A percentile compares a stretch with the other conserved stretches of the same genome.
phyloP scores from a whole-genome alignment of 768 basidiomycete genomes.

The Pleurotus ostreatus region DNA sequence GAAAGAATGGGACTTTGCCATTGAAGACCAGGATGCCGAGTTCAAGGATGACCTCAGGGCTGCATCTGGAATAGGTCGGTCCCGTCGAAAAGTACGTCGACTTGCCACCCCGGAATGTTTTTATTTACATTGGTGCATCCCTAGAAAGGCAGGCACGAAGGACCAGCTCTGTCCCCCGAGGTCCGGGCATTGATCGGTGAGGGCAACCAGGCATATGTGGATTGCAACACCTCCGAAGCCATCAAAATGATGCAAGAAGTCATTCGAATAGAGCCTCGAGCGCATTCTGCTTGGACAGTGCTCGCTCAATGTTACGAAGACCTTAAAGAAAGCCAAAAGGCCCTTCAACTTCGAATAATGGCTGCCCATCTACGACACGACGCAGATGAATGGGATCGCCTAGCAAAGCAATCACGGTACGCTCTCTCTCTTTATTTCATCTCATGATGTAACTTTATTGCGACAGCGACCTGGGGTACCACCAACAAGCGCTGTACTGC shows the following conservation, averaged over 20 bases:
- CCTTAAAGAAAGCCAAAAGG: slow-evolving; percentile 60
- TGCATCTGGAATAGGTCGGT: slow-evolving; percentile 67
- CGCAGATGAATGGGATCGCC: slow-evolving; percentile 81
- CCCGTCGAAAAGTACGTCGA: slow-evolving; percentile 39
- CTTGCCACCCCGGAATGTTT: background rate
- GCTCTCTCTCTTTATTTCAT: background rate
- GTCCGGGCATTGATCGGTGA: slow-evolving; percentile 75
- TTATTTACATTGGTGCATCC: slow-evolving; percentile 13
- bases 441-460: background rate
- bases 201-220: slow-evolving; percentile 84
- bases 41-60: slow-evolving; percentile 72
- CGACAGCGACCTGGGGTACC: slow-evolving; percentile 59
- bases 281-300: slow-evolving; percentile 81
- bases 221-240: slow-evolving; percentile 60
- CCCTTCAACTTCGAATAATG: slow-evolving; percentile 82
- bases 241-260: slow-evolving; percentile 86
- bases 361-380: slow-evolving; percentile 84
- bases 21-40: slow-evolving; percentile 63
- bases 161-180: slow-evolving; percentile 63
- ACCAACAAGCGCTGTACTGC: slow-evolving; percentile 90
- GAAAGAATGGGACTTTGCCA: slow-evolving; percentile 71
- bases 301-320: slow-evolving; percentile 83
- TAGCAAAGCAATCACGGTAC: slow-evolving; percentile 75
- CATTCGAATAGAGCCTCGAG: slow-evolving; percentile 88
- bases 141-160: slow-evolving; percentile 41